Evolutionary conservation across 768 basidiomycete genomes (phyloP), one percentile per base, ranked within the genome.

Genomic region (Boletus tomentosulus): DNA sequence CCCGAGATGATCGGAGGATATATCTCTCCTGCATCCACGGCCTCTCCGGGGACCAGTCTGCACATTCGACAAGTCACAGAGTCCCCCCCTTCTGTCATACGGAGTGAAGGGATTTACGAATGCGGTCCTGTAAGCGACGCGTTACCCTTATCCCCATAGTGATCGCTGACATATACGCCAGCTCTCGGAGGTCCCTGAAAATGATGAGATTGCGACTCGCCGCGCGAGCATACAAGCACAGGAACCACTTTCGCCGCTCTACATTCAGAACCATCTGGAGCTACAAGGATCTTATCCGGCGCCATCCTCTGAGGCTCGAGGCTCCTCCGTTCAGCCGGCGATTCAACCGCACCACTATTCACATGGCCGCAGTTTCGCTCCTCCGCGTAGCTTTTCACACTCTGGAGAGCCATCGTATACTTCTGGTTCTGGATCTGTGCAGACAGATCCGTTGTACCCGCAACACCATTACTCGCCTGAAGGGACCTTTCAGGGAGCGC

Each of bases 1-100:
- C 22, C 60, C 33, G 65, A 66, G n/a, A 41, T 42, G 25, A 48
- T 60, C 10, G 68, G 62, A 16, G 71, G 66, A 13, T 78, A 78
- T 45, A 62, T 76, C 34, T 78, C 78, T 0, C 77, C 78, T 15
- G 62, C 74, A 2, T 77, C 77, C 22, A 78, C 77, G 4, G 66
- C 76, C 24, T 76, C 77, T 1, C 73, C 78, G 7, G 67, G 67
- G 24, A 68, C 66, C 12, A 73, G 69, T 56, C 69, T 75, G 24
- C 70, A 60, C 48, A 37, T 60, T 34, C 66, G 61, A 25, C 56
- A 64, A 12, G 56, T 56, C 44, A 67, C 63, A 16, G 64, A 71
- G 9, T 34, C 59, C 5, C 27, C 33, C 15, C 59, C 66, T 15
- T 62, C 66, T 6, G 53, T 46, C 2, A 33, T 70, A 37, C 70